Percentiles rank a stretch among this genome's conserved stretches.
Conservation (phyloP, 2,329 filamentous ascomycete species). For the Penicillium sp. region DNA sequence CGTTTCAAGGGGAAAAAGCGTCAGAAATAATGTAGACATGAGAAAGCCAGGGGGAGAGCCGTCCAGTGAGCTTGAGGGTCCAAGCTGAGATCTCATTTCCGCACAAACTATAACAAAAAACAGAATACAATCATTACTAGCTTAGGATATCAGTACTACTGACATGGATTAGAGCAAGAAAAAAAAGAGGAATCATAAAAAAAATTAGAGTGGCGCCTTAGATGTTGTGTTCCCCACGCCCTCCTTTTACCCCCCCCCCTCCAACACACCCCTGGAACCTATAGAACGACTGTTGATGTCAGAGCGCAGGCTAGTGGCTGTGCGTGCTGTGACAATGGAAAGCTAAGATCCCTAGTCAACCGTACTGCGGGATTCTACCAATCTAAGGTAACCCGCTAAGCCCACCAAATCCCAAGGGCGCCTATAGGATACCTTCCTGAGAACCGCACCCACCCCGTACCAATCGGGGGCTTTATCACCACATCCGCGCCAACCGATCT, state of each 20-base stretch:
- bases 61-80: not conserved
- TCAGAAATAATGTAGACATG: not conserved
- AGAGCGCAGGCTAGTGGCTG: not conserved
- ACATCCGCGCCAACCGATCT: constrained; percentile 26
- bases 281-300: constrained; percentile 14
- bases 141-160: not conserved
- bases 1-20: not conserved
- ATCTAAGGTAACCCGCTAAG: not conserved
- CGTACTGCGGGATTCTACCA: not conserved
- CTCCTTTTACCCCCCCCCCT: not conserved
- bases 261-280: not conserved
- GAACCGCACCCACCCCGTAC: constrained; percentile 8
- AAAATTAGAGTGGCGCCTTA: not conserved
- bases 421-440: constrained; percentile 26
- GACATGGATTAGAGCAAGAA: not conserved
- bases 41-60: not conserved
- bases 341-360: not conserved
- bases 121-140: not conserved
- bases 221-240: not conserved
- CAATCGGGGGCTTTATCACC: constrained; percentile 20
- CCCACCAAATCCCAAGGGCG: not conserved
- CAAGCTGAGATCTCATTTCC: not conserved
- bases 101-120: not conserved
- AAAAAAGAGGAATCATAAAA: not conserved
- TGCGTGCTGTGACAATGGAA: not conserved